Conservation (phyloP, 441 rosid genomes). For the Melastoma candidum region DNA sequence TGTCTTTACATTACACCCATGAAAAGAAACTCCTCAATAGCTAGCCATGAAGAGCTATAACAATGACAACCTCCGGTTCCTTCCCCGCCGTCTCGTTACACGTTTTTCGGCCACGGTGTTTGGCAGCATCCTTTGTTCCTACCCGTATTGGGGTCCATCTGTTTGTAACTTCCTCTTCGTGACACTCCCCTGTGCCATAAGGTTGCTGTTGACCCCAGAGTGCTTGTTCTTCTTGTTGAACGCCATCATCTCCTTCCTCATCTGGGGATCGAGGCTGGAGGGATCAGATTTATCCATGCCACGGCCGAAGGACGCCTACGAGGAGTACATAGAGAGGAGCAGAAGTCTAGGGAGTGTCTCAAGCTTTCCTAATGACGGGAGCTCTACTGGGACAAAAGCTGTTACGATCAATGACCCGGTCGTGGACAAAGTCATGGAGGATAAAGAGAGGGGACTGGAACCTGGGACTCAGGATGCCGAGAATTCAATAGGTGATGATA, state of each 20-base stretch:
- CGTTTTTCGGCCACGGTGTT: constrained; percentile 20
- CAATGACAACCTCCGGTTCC: constrained; percentile 6
- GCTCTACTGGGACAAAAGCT: no score
- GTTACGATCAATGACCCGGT: no score
- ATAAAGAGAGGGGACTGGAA: not conserved
- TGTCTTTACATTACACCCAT: no score
- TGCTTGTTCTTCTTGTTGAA: constrained; percentile 44
- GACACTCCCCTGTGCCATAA: constrained; percentile 17
- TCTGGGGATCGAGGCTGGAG: constrained; percentile 34
- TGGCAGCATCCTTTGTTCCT: constrained; percentile 20
- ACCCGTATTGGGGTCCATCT: constrained; percentile 20
- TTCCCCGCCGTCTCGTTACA: constrained; percentile 15
- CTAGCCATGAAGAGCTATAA: constrained; percentile 20
- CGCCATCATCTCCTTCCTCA: constrained; percentile 39
- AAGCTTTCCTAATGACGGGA: not conserved
- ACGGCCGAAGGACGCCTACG: constrained; percentile 17
- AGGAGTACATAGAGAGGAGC: constrained; percentile 35
- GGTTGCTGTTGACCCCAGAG: constrained; percentile 27
- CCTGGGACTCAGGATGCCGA: constrained; percentile 1
- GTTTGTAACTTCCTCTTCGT: constrained; percentile 15
- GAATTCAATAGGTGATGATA: not conserved
- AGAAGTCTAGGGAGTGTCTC: constrained; percentile 12
- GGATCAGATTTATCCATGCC: constrained; percentile 13
- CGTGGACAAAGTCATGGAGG: constrained; percentile 4
- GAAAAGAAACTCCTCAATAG: no score